Evolutionary conservation across 352 stramenopile species (phyloP), one percentile per base, ranked within the genome.

Genomic region (Thalassiosira oceanica): DNA sequence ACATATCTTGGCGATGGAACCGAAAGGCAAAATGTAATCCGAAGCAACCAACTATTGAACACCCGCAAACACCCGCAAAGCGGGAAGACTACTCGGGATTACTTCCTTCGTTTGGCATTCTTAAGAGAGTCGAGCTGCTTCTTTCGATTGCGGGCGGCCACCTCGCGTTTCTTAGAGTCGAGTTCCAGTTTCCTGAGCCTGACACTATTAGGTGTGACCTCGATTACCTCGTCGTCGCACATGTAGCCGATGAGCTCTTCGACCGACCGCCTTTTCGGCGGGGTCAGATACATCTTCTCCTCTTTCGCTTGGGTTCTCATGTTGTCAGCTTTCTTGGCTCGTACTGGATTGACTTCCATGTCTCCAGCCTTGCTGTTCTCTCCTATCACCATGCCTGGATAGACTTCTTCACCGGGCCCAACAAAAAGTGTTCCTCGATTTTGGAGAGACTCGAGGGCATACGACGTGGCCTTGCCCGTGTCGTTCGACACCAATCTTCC

Each of bases 171-270:
- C n/a, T 66, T 74, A 11, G 84, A 8, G 76, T 96, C 88, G 3
- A 96, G 72, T 33, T 90, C 78, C 4, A 49, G 33, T 64, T 96
- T 96, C 23, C 92, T 66, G 20, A 99, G 93, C 53, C 96, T 90
- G 41, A 99, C 96, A 67, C 86, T 94, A 20, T 77, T 78, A 13
- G 96, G 96, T 35, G 96, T 98, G 10, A 99, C 93, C 74, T 99
- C 96, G 56, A 99, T 96, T 76, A 99, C 97, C 83, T 99, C 96
- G 79, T 99, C 96, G 42, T 98, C 92, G 45, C 85, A 88, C 76
- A 98, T 97, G 84, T 98, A 98, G 2, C 94, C 89, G 66, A 99
- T 97, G 18, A 98, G 82, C 69, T 99, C 96, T 78, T 99, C 96
- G 0, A 98, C 86, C n/a, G 87, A 96, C 85, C 98, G 93, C 31